Base-by-base conservation (phyloP, 2,329 filamentous ascomycete genomes). In the Reticulascus tulasneorum region DNA sequence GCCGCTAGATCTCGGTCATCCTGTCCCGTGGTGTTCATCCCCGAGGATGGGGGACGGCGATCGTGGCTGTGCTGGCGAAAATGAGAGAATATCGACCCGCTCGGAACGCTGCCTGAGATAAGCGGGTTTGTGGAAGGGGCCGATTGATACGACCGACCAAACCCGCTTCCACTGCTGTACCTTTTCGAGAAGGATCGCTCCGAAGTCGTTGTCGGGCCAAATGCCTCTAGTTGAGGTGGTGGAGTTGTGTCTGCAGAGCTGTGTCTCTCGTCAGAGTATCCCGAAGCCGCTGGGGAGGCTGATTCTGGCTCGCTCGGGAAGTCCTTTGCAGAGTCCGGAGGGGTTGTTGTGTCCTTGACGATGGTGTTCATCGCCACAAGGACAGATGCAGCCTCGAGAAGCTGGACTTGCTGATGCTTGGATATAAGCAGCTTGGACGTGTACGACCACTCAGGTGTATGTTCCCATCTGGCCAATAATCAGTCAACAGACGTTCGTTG, bases 361-460 rank as follows among this genome's bases (percentile, higher is more conserved):
- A 52, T 47, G 35, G 59, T 59, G 56, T 81, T 96, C 90, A 98
- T 97, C 55, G 82, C 83, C 40, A 97, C 84, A 47, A 98, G 73
- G 34, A 97, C 93, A n/a, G 89, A 94, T 24, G 93, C 93, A 25
- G 93, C 93, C 66, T 98, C 93, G 42, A 98, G 77, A 42, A 98
- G 77, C 63, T 98, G 93, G 35, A 98, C 93, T 70, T 98, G 93
- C 67, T 98, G 93, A 64, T 98, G 93, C 75, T 98, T 98, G 52
- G 91, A 97, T 53, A 98, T 97, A 59, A 97, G 82, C 58, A 97
- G 75, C 69, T 97, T 97, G 52, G 93, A 97, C 37, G 93, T 98
- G 60, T 84, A 84, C 34, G 90, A 86, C 93, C 93, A 98, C 69
- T 95, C 88, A 50, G 93, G 91, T 62, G 94, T 94, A 67, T 98